Evolutionary conservation across 2,329 filamentous ascomycete genomes (phyloP).

Genomic region (Stachybotrys chartarum): DNA sequence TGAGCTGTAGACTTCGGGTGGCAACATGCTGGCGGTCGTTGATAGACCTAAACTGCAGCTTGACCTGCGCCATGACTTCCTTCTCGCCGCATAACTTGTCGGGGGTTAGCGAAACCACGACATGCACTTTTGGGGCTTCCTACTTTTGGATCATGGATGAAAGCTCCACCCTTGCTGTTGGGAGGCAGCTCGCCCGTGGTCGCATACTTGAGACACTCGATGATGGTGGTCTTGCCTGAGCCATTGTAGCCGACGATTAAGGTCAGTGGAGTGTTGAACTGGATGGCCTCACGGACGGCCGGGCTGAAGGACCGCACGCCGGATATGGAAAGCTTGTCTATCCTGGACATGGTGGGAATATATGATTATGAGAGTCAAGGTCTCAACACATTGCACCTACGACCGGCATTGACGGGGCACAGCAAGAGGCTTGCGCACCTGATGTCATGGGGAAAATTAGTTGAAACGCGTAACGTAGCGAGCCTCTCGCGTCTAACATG

Average conservation of each 20-base stretch:
- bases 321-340: slow-evolving; percentile 82
- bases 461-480: neutral
- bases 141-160: slow-evolving; percentile 94
- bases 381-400: no score
- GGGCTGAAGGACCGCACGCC: slow-evolving; percentile 84
- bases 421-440: neutral
- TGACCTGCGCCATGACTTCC: slow-evolving; percentile 85
- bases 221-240: slow-evolving; percentile 97
- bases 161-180: slow-evolving; percentile 84
- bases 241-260: slow-evolving; percentile 97
- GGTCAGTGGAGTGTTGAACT: slow-evolving; percentile 85
- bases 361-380: neutral
- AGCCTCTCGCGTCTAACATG: neutral
- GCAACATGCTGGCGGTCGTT: slow-evolving; percentile 74
- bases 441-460: neutral
- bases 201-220: slow-evolving; percentile 96
- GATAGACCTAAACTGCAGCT: slow-evolving; percentile 76
- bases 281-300: slow-evolving; percentile 65
- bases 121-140: no score
- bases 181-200: slow-evolving; percentile 91
- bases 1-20: slow-evolving; percentile 77
- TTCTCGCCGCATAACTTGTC: slow-evolving; percentile 69
- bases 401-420: no score
- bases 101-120: no score
- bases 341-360: slow-evolving; percentile 55